Conservation (phyloP, 208 protist species). For the Porcisia hertigi region DNA sequence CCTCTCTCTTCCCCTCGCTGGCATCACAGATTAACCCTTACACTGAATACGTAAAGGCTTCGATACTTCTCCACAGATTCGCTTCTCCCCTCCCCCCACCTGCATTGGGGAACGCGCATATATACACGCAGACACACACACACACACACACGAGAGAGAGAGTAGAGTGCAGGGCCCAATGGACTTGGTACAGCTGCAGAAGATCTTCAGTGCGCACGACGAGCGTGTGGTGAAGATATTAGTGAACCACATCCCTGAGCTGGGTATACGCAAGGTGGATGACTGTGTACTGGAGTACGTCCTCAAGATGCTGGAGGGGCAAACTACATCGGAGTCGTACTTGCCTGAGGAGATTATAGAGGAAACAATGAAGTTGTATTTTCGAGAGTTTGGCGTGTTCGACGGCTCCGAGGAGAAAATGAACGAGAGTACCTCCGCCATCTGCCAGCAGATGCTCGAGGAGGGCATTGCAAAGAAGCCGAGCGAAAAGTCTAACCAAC, state of each 20-base stretch:
- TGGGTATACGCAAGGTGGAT: slow-evolving; percentile 74
- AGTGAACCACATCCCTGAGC: slow-evolving; percentile 65
- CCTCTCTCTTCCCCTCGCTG: background rate
- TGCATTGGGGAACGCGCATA: too few species aligned
- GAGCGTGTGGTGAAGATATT: slow-evolving; percentile 60
- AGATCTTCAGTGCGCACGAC: slow-evolving; percentile 59
- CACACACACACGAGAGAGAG: too few species aligned
- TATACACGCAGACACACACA: too few species aligned
- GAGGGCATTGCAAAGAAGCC: slow-evolving; percentile 69
- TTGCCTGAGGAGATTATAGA: slow-evolving; percentile 75
- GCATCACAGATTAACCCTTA: background rate
- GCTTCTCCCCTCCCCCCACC: background rate
- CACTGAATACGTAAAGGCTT: background rate
- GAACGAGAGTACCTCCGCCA: slow-evolving; percentile 35
- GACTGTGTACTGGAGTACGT: slow-evolving; percentile 84
- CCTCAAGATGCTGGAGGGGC: slow-evolving; percentile 86
- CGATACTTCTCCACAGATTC: too few species aligned
- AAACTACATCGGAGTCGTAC: slow-evolving; percentile 79
- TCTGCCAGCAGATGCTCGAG: slow-evolving; percentile 60
- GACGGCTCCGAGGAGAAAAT: slow-evolving; percentile 37
- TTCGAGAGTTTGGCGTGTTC: slow-evolving; percentile 81
- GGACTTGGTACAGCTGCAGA: slow-evolving; percentile 60
- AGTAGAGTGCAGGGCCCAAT: slow-evolving; percentile 19
- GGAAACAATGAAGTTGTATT: slow-evolving; percentile 73
- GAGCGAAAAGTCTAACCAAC: slow-evolving; percentile 65